Base-by-base conservation (phyloP, 2,329 filamentous ascomycete species). In the Botrytis sinoallii region DNA sequence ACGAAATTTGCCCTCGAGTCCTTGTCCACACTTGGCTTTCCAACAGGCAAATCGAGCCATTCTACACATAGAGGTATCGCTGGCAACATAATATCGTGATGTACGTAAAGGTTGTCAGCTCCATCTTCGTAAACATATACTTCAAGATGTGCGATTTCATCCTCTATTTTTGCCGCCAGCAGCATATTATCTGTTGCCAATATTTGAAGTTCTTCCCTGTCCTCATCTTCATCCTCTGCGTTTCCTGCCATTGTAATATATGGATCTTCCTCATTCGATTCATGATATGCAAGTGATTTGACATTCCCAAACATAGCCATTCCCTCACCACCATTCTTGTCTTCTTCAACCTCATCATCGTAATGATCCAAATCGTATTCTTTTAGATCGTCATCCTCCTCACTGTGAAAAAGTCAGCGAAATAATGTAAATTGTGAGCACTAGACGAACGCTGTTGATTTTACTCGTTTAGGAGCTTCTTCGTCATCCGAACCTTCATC, bases 41-140 rank as follows among this genome's bases (percentile, higher is more conserved):
- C 91, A 52, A 97, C 94, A n/a, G 94, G 92, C 73, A 97, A 87
- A 82, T 98, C 93, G 63, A 99, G 85, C 96, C 96, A 99, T 85
- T 99, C 96, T 59, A 98, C 88, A 80, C 94, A 96, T 10, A 99
- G 89, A 18, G 96, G 96, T 81, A 99, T 97, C 38, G 95, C 95
- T 46, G 96, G 96, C 73, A 99, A 88, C 95, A 99, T 98, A 79
- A 99, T 97, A 83, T 99, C 96, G 88, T 99, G 96, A 85, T 99
- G 96, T 38, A 99, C 95, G 83, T 99, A 99, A 75, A 99, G 91
- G 82, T 99, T 99, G 84, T 98, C 96, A 63, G 91, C 93, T 75
- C 90, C 90, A 79, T 98, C 96, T 83, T 99, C 96, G 84, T 98
- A 99, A 42, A 99, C 94, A 81, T 98, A 98, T 32, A 98, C 92